phyloP scores from a whole-genome alignment of 768 basidiomycete species.

The Leccinum olivaceopallidum region DNA sequence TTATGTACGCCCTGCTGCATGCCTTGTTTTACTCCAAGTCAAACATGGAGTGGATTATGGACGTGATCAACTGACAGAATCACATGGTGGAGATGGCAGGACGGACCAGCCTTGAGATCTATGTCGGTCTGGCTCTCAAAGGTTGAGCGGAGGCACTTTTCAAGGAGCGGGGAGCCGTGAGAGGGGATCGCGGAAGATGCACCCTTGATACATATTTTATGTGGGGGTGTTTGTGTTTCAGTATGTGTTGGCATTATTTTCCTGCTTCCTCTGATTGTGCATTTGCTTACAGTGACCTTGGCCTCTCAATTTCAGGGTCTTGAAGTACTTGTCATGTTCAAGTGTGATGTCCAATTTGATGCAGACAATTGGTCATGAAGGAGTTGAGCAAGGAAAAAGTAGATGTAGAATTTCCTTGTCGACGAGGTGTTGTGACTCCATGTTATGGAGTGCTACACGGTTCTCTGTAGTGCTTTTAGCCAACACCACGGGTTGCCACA shows the following conservation, averaged over 20 bases:
- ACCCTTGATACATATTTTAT: too few species aligned
- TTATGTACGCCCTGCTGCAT: too few species aligned
- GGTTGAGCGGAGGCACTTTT: not conserved
- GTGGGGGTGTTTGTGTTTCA: too few species aligned
- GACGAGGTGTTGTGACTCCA: too few species aligned
- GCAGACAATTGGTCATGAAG: not conserved
- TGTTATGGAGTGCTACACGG: too few species aligned
- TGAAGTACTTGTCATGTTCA: not conserved
- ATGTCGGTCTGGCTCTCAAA: not conserved
- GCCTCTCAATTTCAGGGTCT: not conserved
- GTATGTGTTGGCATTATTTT: not conserved
- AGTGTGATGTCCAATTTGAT: not conserved
- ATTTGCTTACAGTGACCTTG: not conserved
- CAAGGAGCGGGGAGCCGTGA: too few species aligned
- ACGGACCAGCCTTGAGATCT: not conserved
- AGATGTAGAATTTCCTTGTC: too few species aligned
- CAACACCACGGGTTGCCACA: too few species aligned
- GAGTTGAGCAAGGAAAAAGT: too few species aligned
- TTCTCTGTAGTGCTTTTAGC: too few species aligned
- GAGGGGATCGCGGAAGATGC: too few species aligned
- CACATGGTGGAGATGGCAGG: not conserved
- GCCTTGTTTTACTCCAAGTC: not conserved
- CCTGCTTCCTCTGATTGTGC: not conserved
- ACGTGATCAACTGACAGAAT: not conserved
- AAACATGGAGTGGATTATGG: not conserved